Evolutionary conservation across 495 filamentous ascomycete genomes (phyloP).

Genomic region (Schizothecium vesticola): DNA sequence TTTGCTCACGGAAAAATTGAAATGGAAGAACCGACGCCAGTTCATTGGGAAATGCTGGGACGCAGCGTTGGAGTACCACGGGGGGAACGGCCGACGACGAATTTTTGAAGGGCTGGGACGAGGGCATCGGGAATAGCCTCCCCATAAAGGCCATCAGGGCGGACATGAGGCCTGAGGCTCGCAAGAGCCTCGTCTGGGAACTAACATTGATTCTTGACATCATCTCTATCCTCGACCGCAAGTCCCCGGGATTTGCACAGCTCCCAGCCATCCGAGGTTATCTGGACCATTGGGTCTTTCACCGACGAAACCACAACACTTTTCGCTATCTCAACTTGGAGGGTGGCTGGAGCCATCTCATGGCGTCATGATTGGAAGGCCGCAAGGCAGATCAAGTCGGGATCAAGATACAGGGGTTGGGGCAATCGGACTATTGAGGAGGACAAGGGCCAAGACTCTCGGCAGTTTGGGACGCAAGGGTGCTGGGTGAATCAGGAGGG

Average conservation of each 20-base stretch:
- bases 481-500: no score
- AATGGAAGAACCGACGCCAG: no score
- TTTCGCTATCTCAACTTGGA: neutral
- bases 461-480: no score
- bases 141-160: neutral
- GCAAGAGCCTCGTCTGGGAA: neutral
- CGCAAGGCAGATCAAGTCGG: no score
- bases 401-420: no score
- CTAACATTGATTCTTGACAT: neutral
- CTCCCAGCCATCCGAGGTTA: neutral
- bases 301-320: neutral
- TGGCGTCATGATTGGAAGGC: no score
- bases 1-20: no score
- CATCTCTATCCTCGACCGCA: neutral
- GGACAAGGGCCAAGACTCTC: no score
- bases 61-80: neutral
- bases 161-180: no score
- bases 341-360: neutral
- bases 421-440: no score
- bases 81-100: neutral
- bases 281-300: neutral
- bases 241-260: neutral
- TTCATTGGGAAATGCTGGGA: neutral
- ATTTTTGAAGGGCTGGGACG: neutral
- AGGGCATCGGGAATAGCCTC: neutral